phyloP scores from a whole-genome alignment of 768 basidiomycete species.

The Kwoniella mangroviensis region DNA sequence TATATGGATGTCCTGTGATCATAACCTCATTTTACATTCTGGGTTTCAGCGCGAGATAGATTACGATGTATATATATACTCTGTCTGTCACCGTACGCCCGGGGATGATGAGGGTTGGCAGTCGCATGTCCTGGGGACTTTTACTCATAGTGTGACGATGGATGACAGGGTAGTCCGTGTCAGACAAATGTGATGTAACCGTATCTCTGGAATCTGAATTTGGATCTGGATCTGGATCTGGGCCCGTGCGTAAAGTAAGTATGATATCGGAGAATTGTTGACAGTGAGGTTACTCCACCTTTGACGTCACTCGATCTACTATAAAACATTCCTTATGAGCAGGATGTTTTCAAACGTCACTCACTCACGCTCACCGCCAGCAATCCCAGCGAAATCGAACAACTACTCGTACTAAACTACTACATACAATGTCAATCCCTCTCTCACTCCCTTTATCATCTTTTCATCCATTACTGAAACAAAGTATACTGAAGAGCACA shows the following conservation, averaged over 20 bases:
- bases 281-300: not conserved
- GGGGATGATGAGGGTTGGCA: not conserved
- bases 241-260: not conserved
- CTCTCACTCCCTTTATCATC: slow-evolving; percentile 12
- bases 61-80: not conserved
- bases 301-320: not conserved
- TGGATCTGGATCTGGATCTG: no score
- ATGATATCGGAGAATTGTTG: not conserved
- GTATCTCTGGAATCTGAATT: not conserved
- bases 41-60: not conserved
- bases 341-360: not conserved
- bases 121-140: not conserved
- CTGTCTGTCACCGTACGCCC: no score
- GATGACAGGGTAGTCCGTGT: no score
- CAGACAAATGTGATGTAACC: not conserved
- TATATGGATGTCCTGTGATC: no score
- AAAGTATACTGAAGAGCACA: not conserved
- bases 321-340: not conserved
- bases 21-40: not conserved
- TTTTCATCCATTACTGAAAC: not conserved
- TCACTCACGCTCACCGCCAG: not conserved
- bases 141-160: no score
- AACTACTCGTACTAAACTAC: not conserved
- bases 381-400: not conserved
- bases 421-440: slow-evolving; percentile 4